These are phyloP conservation scores for Zygosaccharomyces rouxii DNA, from an alignment of 805 yeast genomes.

Conservation along the genomic window DNA sequence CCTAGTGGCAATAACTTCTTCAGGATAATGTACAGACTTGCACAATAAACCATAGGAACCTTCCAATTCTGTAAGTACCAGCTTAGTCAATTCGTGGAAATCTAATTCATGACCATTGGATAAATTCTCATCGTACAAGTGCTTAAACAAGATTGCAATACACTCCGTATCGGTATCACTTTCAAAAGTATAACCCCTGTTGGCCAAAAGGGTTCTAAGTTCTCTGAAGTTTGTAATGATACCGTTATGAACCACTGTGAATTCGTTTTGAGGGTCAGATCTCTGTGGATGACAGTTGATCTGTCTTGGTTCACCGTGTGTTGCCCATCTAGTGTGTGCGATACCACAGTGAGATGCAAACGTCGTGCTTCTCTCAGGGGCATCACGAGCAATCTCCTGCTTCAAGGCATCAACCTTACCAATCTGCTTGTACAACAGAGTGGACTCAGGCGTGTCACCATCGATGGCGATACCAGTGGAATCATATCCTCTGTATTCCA, in stretches of 20 bases:
- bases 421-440: slow-evolving; percentile 71
- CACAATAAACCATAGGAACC: slow-evolving; percentile 97
- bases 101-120: slow-evolving; percentile 76
- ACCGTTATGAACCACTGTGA: slow-evolving; percentile 95
- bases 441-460: slow-evolving; percentile 72
- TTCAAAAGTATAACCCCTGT: slow-evolving; percentile 79
- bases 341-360: slow-evolving; percentile 90
- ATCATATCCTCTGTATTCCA: slow-evolving; percentile 98
- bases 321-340: slow-evolving; percentile 99
- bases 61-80: slow-evolving; percentile 86
- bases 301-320: slow-evolving; percentile 90
- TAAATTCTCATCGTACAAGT: slow-evolving; percentile 72
- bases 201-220: slow-evolving; percentile 70
- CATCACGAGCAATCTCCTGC: slow-evolving; percentile 49
- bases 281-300: slow-evolving; percentile 94
- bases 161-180: slow-evolving; percentile 97
- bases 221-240: slow-evolving; percentile 94
- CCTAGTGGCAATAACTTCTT: slow-evolving; percentile 94
- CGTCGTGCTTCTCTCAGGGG: slow-evolving; percentile 55
- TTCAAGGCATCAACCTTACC: slow-evolving; percentile 87
- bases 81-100: slow-evolving; percentile 87
- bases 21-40: slow-evolving; percentile 87
- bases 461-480: slow-evolving; percentile 95
- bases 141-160: slow-evolving; percentile 92
- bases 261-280: slow-evolving; percentile 78